A percentile compares a stretch with the other conserved stretches of the same genome.
Evolutionary conservation across 1,284 basidiomycete species (phyloP).

Genomic region (Gymnopus androsaceus): DNA sequence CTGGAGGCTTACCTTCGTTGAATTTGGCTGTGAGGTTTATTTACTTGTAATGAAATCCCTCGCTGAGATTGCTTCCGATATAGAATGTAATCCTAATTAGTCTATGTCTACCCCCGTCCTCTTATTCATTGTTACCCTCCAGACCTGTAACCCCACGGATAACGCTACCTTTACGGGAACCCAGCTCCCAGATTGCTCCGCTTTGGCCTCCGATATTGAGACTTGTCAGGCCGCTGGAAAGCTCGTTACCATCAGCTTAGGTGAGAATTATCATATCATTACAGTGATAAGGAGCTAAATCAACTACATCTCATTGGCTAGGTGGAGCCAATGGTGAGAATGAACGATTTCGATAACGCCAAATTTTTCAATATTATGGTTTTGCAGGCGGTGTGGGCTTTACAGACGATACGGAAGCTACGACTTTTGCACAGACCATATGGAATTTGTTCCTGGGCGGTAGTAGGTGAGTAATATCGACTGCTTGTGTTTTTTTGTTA

Average conservation of each 20-base stretch:
- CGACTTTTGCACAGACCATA: slow-evolving; percentile 56
- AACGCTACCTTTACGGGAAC: slow-evolving; percentile 61
- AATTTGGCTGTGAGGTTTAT: slow-evolving; percentile 53
- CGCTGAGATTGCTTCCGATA: no score
- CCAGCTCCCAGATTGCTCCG: slow-evolving; percentile 53
- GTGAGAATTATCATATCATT: no score
- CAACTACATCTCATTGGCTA: no score
- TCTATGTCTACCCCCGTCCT: no score
- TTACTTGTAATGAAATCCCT: slow-evolving; percentile 34
- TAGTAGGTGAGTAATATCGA: slow-evolving; percentile 31
- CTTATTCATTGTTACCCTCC: no score
- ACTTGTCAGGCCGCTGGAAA: slow-evolving; percentile 66
- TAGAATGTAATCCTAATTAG: no score
- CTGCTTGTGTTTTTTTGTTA: slow-evolving; percentile 38
- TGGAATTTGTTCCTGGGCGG: slow-evolving; percentile 66
- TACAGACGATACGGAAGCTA: slow-evolving; percentile 51
- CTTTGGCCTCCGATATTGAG: slow-evolving; percentile 55
- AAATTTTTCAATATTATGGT: no score
- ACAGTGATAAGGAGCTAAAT: no score
- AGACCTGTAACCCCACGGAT: slow-evolving; percentile 59
- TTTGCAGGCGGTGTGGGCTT: slow-evolving; percentile 63
- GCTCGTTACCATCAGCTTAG: slow-evolving; percentile 44
- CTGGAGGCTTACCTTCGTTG: slow-evolving; percentile 58
- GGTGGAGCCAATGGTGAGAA: slow-evolving; percentile 48
- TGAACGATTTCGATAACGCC: no score